Conservation (phyloP, 1,284 basidiomycete species). For the Cutaneotrichosporon mucoides region DNA sequence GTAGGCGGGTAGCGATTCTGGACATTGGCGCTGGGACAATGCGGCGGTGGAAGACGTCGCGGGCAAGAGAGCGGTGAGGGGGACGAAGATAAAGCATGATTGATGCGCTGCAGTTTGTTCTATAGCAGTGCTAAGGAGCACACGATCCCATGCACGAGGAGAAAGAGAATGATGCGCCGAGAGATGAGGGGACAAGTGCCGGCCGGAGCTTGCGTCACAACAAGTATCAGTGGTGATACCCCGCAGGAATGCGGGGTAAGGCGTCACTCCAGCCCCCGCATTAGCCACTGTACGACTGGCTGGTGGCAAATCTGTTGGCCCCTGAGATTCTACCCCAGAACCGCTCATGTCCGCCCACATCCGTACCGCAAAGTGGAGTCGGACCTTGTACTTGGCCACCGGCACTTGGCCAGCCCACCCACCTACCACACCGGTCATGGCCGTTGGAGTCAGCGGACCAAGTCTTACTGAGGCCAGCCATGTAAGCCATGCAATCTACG, state of each 20-base stretch:
- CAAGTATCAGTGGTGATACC: neutral
- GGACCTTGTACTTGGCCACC: too few relatives aligned
- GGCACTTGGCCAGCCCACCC: too few relatives aligned
- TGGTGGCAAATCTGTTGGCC: neutral
- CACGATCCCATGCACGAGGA: too few relatives aligned
- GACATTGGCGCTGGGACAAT: neutral
- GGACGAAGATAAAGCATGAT: neutral
- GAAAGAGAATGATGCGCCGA: too few relatives aligned
- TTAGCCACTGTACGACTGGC: neutral
- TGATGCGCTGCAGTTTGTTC: neutral
- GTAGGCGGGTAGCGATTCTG: neutral
- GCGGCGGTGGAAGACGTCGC: neutral
- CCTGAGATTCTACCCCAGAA: too few relatives aligned
- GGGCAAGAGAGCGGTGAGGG: neutral
- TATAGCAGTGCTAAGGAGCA: neutral
- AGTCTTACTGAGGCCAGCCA: too few relatives aligned
- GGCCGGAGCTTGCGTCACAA: slow-evolving; percentile 4
- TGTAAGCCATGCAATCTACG: too few relatives aligned
- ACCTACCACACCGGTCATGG: too few relatives aligned
- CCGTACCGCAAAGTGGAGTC: too few relatives aligned
- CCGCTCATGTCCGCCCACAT: neutral
- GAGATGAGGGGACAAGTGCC: neutral
- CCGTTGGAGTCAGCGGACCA: too few relatives aligned
- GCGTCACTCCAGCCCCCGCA: too few relatives aligned
- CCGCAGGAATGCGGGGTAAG: neutral